Percentiles rank a stretch among this genome's conserved stretches.
Evolutionary conservation across 306 rosid genomes (phyloP).

Genomic region (Rosa persica): DNA sequence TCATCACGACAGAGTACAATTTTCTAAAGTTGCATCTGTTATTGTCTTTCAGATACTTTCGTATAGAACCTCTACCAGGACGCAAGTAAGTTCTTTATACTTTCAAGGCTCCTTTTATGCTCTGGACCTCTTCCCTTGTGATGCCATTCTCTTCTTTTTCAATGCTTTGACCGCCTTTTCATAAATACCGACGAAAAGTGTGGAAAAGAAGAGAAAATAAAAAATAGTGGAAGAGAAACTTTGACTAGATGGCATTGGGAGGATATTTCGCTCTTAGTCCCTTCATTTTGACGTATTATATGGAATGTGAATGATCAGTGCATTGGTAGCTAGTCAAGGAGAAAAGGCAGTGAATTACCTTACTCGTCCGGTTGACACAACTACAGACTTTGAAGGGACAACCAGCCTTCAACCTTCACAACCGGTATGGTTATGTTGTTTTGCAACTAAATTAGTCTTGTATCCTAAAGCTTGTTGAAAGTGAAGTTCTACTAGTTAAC

Average conservation of each 20-base stretch:
- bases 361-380: slow-evolving; percentile 88
- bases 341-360: slow-evolving; percentile 86
- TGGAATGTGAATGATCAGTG: slow-evolving; percentile 54
- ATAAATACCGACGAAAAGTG: not conserved
- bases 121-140: slow-evolving; percentile 18
- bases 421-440: slow-evolving; percentile 42
- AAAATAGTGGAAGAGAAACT: not conserved
- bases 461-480: not conserved
- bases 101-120: not conserved
- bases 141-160: slow-evolving; percentile 7
- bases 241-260: slow-evolving; percentile 20
- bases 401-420: slow-evolving; percentile 83
- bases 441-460: not conserved
- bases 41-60: slow-evolving; percentile 73
- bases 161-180: slow-evolving; percentile 1
- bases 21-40: slow-evolving; percentile 3
- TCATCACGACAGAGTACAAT: not conserved
- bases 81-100: slow-evolving; percentile 63
- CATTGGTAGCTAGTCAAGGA: slow-evolving; percentile 81
- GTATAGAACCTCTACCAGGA: slow-evolving; percentile 83
- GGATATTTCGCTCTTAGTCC: not conserved
- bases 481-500: not conserved
- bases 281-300: slow-evolving; percentile 34
- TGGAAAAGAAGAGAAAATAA: not conserved
- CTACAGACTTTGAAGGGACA: slow-evolving; percentile 93